phyloP scores from a whole-genome alignment of 176 grass and related monocot species.

The Puya raimondii region DNA sequence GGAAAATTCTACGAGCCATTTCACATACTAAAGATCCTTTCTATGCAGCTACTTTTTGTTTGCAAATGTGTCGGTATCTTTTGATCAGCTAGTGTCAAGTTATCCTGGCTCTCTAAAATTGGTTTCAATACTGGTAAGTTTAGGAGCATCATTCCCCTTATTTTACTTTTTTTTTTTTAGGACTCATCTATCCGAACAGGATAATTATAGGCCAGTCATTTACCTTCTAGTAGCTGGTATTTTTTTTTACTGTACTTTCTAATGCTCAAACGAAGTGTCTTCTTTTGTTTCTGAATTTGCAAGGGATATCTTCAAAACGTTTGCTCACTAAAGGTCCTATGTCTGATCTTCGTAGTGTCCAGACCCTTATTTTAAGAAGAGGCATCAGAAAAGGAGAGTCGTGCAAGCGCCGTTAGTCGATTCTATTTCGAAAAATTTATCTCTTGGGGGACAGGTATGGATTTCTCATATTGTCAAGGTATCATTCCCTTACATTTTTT shows the following conservation, averaged over 20 bases:
- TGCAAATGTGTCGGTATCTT: slow-evolving; percentile 81
- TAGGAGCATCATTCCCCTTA: neutral
- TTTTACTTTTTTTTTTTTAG: neutral
- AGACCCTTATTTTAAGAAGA: slow-evolving; percentile 93
- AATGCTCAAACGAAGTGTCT: neutral
- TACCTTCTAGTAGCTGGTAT: neutral
- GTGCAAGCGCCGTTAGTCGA: slow-evolving; percentile 53
- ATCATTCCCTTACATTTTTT: neutral
- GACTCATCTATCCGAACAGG: neutral
- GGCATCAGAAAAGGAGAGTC: slow-evolving; percentile 94
- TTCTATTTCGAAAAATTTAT: slow-evolving; percentile 71
- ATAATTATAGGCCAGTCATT: neutral
- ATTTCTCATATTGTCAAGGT: neutral
- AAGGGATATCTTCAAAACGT: neutral
- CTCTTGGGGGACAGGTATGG: slow-evolving; percentile 58
- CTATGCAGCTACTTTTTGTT: slow-evolving; percentile 67
- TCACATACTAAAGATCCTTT: slow-evolving; percentile 3
- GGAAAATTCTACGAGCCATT: neutral
- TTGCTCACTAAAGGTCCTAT: neutral
- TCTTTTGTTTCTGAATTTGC: neutral
- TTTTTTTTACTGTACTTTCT: too few relatives aligned
- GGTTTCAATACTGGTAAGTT: slow-evolving; percentile 76
- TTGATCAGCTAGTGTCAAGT: slow-evolving; percentile 45
- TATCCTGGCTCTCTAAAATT: slow-evolving; percentile 70
- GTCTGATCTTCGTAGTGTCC: slow-evolving; percentile 55